Base-by-base conservation (phyloP, 2,329 filamentous ascomycete species). In the Cladophialophora immunda region DNA sequence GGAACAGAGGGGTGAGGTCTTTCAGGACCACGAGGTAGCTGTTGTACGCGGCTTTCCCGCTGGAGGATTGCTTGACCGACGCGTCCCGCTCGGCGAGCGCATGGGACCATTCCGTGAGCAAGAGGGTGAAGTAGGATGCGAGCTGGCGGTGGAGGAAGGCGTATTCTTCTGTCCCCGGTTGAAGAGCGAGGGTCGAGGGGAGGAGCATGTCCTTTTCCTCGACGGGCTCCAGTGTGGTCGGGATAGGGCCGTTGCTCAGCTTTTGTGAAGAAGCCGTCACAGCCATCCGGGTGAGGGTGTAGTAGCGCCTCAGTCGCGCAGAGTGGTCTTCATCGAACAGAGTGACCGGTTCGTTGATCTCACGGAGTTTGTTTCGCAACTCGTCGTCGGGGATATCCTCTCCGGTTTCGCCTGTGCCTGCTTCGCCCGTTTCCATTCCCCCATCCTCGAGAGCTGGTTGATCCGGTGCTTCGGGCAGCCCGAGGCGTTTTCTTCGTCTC, bases 121-220 rank as follows among this genome's bases (percentile, higher is more conserved):
- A 88, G 89, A 99, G 93, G 61, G 92, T 96, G 81, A 99, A 98
- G 82, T 97, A 99, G 57, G 92, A 95, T 22, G 92, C 92, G 64
- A 99, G 84, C 79, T 99, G 94, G 11, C 94, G 86, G 81, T 91
- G 94, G 47, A 99, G 82, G 78, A 91, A 93, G 53, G 85, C 82
- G 54, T 89, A 87, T 0, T 83, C 91, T 47, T 89, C 87, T 22
- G 81, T 82, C 72, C 94, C 91, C 73, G 85, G 83, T 1, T 86
- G 84, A 25, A 50, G 45, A 1, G 87, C 86, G 9, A 92, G 81
- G 52, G 82, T 83, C 17, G 84, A 83, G 1, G 87, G 82, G 27
- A 98, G 88, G 78, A 94, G 94, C 92, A 97, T 97, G 72, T 97
- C 90, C 76, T 89, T 89, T 80, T 96, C 94, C 7, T 91, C 87